Base-by-base conservation (phyloP, 2,329 filamentous ascomycete species). In the Cladorrhinum sp. region DNA sequence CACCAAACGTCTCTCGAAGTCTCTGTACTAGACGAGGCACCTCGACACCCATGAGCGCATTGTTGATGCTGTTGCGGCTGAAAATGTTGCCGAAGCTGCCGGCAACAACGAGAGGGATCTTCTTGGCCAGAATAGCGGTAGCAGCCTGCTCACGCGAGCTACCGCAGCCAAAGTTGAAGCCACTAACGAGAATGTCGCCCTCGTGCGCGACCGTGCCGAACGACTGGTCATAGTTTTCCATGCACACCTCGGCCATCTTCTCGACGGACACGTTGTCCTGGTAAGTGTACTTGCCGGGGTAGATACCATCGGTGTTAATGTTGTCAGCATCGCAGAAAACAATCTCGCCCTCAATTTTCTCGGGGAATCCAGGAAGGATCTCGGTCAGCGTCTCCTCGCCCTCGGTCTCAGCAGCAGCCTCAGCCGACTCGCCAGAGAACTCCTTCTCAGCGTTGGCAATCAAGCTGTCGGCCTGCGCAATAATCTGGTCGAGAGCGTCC, bases 221-320 rank as follows among this genome's bases (percentile, higher is more conserved):
- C 0, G 79, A 73, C 0, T 82, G 76, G 72, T 98, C 94, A 76
- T 96, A 98, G 80, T 98, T 98, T 73, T 89, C 84, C 92, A 98
- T 97, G 75, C 90, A 93, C 0, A 93, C 92, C 66, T 90, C 80
- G 0, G 92, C 91, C 94, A 98, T 97, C 60, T 86, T 86, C 63
- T 91, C 88, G 0, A 76, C 79, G 0, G 89, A 77, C 1, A 98
- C 81, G 69, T 90, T 83, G 71, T 98, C 93, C 72, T 96, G 91
- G 75, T 98, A 98, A 0, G 93, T 97, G 65, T 66, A 92, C 72
- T 93, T 92, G 3, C 91, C 70, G 1, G 92, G 90, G 74, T 98
- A 98, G 73, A 98, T 96, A 58, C 84, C 88, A 71, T 98, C 94
- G 0, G 94, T 98, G 76, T 95, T 91, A 73, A 97, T 86, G 76